phyloP scores from a whole-genome alignment of 2,329 filamentous ascomycete species.

The Fusarium odoratissimum region DNA sequence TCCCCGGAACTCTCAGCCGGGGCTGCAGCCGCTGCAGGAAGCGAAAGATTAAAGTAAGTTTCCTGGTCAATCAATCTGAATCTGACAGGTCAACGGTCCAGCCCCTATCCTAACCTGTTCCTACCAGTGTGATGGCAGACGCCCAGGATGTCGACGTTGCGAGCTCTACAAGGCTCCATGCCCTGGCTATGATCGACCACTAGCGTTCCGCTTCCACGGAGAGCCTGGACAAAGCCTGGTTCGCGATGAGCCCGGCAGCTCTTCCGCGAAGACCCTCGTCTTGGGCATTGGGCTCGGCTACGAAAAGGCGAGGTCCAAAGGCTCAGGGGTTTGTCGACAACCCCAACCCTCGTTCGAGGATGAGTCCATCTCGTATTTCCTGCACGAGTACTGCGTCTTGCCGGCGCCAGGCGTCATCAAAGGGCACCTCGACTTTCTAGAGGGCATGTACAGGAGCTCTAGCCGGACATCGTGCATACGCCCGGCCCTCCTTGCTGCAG shows the following conservation, averaged over 20 bases:
- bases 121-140: constrained; percentile 27
- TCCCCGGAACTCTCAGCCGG: constrained; percentile 26
- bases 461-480: constrained; percentile 22
- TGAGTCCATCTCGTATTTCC: constrained; percentile 23
- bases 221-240: constrained; percentile 25
- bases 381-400: constrained; percentile 21
- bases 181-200: constrained; percentile 33
- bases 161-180: constrained; percentile 30
- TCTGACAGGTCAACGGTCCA: background rate
- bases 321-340: constrained; percentile 10
- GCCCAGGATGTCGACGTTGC: constrained; percentile 30
- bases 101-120: background rate
- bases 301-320: background rate
- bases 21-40: constrained; percentile 30
- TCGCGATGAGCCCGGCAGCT: background rate
- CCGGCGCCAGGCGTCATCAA: constrained; percentile 13
- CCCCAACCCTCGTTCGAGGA: constrained; percentile 35
- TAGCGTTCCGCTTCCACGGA: constrained; percentile 33
- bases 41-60: constrained; percentile 30
- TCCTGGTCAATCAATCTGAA: background rate
- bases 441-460: constrained; percentile 19
- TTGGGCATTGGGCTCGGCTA: background rate
- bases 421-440: constrained; percentile 28
- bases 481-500: constrained; percentile 21
- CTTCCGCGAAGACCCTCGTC: background rate